These are phyloP conservation scores for Mercurialis annua DNA, from an alignment of 345 rosid species.

Conservation along the genomic window DNA sequence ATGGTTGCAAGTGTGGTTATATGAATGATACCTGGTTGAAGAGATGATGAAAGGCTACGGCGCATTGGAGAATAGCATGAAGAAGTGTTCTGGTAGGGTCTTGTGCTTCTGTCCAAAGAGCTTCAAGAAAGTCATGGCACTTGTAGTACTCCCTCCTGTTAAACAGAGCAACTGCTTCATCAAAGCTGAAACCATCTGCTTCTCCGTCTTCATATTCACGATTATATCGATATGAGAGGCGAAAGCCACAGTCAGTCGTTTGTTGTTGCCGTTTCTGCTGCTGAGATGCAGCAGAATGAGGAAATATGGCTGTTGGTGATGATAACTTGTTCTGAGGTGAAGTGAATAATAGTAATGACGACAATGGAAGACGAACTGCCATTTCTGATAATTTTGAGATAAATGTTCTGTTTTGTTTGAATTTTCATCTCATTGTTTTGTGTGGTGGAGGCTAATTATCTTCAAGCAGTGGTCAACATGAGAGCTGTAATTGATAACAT, in stretches of 20 bases:
- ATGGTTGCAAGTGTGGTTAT: background rate
- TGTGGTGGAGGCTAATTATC: background rate
- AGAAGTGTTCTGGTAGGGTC: constrained; percentile 67
- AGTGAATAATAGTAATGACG: constrained; percentile 8
- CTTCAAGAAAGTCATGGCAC: constrained; percentile 80
- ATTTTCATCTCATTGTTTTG: constrained; percentile 3
- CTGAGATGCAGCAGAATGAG: background rate
- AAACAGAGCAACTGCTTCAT: constrained; percentile 59
- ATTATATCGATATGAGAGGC: constrained; percentile 26
- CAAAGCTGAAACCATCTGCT: constrained; percentile 36
- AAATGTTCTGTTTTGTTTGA: too few species aligned
- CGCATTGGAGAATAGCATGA: constrained; percentile 85
- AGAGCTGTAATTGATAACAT: too few species aligned
- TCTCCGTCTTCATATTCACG: constrained; percentile 16
- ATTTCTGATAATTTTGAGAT: constrained; percentile 11
- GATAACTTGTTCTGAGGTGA: background rate
- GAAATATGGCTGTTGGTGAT: background rate
- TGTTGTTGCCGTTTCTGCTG: too few species aligned
- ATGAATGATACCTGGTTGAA: constrained; percentile 54
- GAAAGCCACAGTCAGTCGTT: constrained; percentile 13
- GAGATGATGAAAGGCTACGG: constrained; percentile 86
- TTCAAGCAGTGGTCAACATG: too few species aligned
- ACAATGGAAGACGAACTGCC: constrained; percentile 22
- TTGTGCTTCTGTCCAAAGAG: constrained; percentile 67
- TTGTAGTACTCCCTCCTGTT: constrained; percentile 67